Conservation (phyloP, 2,329 filamentous ascomycete species). For the Penicillium janthinellum region DNA sequence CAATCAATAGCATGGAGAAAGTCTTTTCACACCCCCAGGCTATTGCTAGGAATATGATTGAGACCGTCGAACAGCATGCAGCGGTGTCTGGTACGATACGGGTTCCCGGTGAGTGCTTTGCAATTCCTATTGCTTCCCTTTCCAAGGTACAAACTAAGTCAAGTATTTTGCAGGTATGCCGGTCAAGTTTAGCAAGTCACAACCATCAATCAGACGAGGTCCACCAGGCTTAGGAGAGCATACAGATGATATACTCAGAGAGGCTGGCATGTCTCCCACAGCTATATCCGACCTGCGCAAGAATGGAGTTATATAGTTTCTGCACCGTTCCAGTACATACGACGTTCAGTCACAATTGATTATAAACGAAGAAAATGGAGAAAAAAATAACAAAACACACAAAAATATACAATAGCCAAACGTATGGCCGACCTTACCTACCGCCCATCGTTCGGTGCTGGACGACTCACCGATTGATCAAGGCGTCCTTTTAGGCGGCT, state of each 20-base stretch:
- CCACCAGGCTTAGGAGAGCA: conserved; percentile 38
- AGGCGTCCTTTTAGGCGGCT: too few relatives aligned
- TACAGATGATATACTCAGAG: conserved; percentile 28
- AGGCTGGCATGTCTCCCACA: conserved; percentile 18
- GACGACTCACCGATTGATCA: too few relatives aligned
- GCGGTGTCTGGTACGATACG: conserved; percentile 28
- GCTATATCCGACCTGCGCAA: neutral
- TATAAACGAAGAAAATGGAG: too few relatives aligned
- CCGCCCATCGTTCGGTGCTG: too few relatives aligned
- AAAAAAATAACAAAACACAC: too few relatives aligned
- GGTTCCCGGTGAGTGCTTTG: conserved; percentile 29
- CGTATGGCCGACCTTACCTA: too few relatives aligned
- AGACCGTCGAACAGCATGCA: conserved; percentile 23
- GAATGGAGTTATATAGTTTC: neutral
- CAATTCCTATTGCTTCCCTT: neutral
- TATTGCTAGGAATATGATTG: conserved; percentile 43
- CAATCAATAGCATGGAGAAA: conserved; percentile 50
- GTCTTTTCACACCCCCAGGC: conserved; percentile 51
- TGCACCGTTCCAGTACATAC: too few relatives aligned
- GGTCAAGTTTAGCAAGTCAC: conserved; percentile 25
- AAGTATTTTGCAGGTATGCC: neutral
- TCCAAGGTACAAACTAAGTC: neutral
- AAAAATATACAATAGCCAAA: too few relatives aligned
- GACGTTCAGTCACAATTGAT: too few relatives aligned
- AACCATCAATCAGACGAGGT: conserved; percentile 21